These are phyloP conservation scores for Funneliformis mosseae DNA, from an alignment of 192 early-diverging fungal genomes.

Conservation along the genomic window DNA sequence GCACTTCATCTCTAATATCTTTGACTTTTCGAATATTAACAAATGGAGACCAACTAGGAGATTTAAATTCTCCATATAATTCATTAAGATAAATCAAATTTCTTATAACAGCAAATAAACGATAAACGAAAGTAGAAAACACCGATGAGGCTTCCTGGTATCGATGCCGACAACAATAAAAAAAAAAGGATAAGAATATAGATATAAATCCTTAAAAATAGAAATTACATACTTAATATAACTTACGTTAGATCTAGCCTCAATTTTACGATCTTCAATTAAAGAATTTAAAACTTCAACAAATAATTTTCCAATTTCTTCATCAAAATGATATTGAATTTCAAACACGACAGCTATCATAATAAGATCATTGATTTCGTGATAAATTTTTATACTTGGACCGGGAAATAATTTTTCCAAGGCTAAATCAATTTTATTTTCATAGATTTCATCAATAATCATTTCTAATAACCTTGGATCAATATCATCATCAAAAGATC, in stretches of 20 bases:
- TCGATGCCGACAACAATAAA: not conserved
- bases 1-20: not conserved
- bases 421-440: not conserved
- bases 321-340: not conserved
- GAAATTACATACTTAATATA: not conserved
- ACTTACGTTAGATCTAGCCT: not conserved
- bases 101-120: not conserved
- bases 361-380: not conserved
- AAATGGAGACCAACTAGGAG: not conserved
- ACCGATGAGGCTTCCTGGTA: not conserved
- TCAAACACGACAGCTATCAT: not conserved
- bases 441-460: not conserved
- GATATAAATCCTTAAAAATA: not conserved
- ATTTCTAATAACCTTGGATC: not conserved
- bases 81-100: slow-evolving; percentile 8
- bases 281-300: slow-evolving; percentile 12
- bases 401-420: slow-evolving; percentile 22
- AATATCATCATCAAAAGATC: slow-evolving; percentile 2
- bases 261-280: not conserved
- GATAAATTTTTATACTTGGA: not conserved
- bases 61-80: not conserved
- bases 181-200: not conserved
- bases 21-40: not conserved
- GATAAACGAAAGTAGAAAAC: not conserved
- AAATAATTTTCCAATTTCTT: slow-evolving; percentile 5